A percentile compares a stretch with the other conserved stretches of the same genome.
These are phyloP conservation scores for Whalleya microplaca DNA, from an alignment of 2,329 filamentous ascomycete genomes.

Conservation along the genomic window DNA sequence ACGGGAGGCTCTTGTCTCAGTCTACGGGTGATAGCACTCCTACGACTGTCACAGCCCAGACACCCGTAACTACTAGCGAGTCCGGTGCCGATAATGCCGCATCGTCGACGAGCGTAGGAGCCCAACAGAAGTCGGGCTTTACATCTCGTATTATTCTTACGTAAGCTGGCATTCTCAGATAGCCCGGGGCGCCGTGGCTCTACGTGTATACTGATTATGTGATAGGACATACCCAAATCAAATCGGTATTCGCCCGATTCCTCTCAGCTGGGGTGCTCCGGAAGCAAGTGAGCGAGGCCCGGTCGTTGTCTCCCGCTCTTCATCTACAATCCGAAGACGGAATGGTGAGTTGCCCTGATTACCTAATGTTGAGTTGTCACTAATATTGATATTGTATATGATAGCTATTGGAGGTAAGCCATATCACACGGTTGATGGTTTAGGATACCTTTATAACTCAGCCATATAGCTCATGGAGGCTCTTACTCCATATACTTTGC, in stretches of 20 bases:
- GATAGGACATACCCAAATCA: conserved; percentile 85
- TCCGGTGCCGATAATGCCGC: conserved; percentile 28
- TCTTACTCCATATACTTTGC: conserved; percentile 97
- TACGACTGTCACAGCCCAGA: conserved; percentile 11
- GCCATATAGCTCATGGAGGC: conserved; percentile 63
- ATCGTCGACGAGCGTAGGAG: conserved; percentile 27
- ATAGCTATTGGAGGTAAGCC: conserved; percentile 61
- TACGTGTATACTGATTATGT: conserved; percentile 17
- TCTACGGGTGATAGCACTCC: conserved; percentile 13
- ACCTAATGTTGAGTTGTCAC: conserved; percentile 11
- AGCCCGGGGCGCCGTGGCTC: background rate
- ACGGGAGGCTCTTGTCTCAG: conserved; percentile 22
- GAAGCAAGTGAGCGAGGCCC: conserved; percentile 80
- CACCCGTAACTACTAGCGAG: conserved; percentile 21
- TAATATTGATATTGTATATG: conserved; percentile 18
- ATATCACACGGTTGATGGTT: background rate
- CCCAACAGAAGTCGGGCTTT: conserved; percentile 47
- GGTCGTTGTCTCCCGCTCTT: conserved; percentile 80
- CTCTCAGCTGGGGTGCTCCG: conserved; percentile 82
- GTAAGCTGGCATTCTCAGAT: conserved; percentile 37
- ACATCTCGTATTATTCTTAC: conserved; percentile 61
- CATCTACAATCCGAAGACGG: conserved; percentile 75
- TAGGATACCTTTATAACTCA: conserved; percentile 11
- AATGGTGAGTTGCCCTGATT: conserved; percentile 63
- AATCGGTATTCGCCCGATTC: conserved; percentile 89